phyloP scores from a whole-genome alignment of 805 yeast genomes.

The Hemisphaericaspora nanyangensis region DNA sequence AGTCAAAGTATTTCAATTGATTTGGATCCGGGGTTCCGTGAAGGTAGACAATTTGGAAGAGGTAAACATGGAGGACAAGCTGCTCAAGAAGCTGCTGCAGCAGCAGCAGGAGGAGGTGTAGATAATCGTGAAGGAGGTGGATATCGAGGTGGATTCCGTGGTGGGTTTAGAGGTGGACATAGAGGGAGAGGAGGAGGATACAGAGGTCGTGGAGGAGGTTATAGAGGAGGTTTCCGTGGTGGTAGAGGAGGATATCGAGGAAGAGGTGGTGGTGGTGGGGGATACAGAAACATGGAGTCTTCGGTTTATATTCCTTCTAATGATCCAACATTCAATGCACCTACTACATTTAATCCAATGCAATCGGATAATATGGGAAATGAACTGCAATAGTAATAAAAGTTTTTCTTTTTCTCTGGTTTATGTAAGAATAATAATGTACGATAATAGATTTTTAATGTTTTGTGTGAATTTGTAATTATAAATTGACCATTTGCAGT shows the following conservation, averaged over 20 bases:
- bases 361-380: conserved; percentile 5
- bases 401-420: too few relatives aligned
- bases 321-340: conserved; percentile 16
- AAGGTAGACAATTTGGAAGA: conserved; percentile 94
- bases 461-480: too few relatives aligned
- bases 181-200: conserved; percentile 46
- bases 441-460: too few relatives aligned
- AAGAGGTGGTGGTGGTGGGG: conserved; percentile 25
- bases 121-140: conserved; percentile 9
- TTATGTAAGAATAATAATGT: too few relatives aligned
- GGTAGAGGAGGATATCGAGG: conserved; percentile 45
- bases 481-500: too few relatives aligned
- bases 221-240: conserved; percentile 44
- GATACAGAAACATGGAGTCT: conserved; percentile 11
- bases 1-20: conserved; percentile 81
- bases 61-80: conserved; percentile 93
- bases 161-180: conserved; percentile 32
- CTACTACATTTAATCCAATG: conserved; percentile 14
- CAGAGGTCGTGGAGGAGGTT: conserved; percentile 26
- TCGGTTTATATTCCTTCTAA: conserved; percentile 20
- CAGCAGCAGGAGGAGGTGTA: conserved; percentile 3
- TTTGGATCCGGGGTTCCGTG: conserved; percentile 92
- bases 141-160: conserved; percentile 22
- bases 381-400: neutral
- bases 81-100: conserved; percentile 52